Conservation (phyloP, 306 rosid genomes). For the Astragalus glycyphyllos region DNA sequence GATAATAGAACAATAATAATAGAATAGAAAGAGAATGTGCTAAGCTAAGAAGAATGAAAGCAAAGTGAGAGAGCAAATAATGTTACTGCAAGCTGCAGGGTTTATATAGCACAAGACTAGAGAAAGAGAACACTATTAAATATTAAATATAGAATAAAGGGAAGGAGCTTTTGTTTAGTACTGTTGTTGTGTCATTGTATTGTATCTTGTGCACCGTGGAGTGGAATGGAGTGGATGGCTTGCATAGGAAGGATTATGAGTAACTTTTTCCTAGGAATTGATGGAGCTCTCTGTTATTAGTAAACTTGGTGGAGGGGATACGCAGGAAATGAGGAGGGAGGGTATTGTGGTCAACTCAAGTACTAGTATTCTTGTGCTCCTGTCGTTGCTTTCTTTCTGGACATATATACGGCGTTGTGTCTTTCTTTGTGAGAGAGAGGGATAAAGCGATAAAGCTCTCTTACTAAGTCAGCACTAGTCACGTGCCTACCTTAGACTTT, state of each 20-base stretch:
- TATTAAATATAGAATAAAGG: too few relatives aligned
- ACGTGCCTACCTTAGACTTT: slow-evolving; percentile 14
- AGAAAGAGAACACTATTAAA: too few relatives aligned
- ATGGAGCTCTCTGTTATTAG: neutral
- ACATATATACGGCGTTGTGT: slow-evolving; percentile 51
- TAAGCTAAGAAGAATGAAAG: neutral
- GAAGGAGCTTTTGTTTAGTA: too few relatives aligned
- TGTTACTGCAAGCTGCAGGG: neutral
- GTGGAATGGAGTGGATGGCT: neutral
- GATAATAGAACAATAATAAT: neutral
- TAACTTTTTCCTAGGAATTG: slow-evolving; percentile 13
- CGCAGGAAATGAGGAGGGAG: slow-evolving; percentile 1
- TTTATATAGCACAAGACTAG: neutral
- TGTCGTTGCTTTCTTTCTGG: neutral
- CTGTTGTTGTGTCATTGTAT: neutral
- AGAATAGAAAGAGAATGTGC: neutral
- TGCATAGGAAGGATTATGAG: neutral
- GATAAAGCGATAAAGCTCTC: neutral
- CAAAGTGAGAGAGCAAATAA: neutral
- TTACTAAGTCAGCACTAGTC: neutral
- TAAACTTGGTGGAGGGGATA: neutral
- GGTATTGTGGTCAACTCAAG: neutral
- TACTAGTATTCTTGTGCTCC: neutral
- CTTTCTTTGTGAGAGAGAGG: neutral
- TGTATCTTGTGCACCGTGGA: neutral